Evolutionary conservation across 1,284 basidiomycete species (phyloP).

Genomic region (Agroathelia rolfsii): DNA sequence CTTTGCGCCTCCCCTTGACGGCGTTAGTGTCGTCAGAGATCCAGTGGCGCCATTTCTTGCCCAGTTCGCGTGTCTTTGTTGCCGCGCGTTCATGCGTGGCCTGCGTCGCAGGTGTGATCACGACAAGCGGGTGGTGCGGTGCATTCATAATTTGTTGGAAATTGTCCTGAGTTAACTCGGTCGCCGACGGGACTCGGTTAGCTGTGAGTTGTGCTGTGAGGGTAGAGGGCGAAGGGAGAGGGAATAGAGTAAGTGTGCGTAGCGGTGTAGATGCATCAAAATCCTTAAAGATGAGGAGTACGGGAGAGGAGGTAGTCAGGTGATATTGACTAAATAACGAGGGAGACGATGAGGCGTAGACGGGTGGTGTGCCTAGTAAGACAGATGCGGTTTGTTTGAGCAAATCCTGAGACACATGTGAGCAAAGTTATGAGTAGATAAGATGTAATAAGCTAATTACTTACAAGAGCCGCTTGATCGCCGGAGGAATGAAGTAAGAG

Average conservation of each 20-base stretch:
- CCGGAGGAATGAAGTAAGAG: conserved; percentile 55
- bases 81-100: conserved; percentile 32
- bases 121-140: conserved; percentile 61
- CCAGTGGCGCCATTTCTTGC: conserved; percentile 64
- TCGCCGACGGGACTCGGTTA: conserved; percentile 60
- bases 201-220: conserved; percentile 45
- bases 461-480: conserved; percentile 33
- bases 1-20: conserved; percentile 30
- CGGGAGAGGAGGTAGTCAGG: conserved; percentile 33
- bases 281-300: conserved; percentile 72
- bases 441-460: conserved; percentile 16
- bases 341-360: conserved; percentile 46
- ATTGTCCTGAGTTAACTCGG: conserved; percentile 64
- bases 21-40: no score
- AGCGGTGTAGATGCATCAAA: conserved; percentile 35
- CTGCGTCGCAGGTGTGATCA: conserved; percentile 48
- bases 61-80: conserved; percentile 41
- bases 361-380: conserved; percentile 61
- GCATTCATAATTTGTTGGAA: conserved; percentile 81
- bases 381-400: conserved; percentile 38
- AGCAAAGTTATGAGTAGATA: background rate
- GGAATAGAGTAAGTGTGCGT: conserved; percentile 22
- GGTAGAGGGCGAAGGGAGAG: conserved; percentile 20
- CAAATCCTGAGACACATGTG: conserved; percentile 25
- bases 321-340: conserved; percentile 43